A percentile compares a stretch with the other conserved stretches of the same genome.
phyloP scores from a whole-genome alignment of 495 filamentous ascomycete genomes.

The Neurospora intermedia region DNA sequence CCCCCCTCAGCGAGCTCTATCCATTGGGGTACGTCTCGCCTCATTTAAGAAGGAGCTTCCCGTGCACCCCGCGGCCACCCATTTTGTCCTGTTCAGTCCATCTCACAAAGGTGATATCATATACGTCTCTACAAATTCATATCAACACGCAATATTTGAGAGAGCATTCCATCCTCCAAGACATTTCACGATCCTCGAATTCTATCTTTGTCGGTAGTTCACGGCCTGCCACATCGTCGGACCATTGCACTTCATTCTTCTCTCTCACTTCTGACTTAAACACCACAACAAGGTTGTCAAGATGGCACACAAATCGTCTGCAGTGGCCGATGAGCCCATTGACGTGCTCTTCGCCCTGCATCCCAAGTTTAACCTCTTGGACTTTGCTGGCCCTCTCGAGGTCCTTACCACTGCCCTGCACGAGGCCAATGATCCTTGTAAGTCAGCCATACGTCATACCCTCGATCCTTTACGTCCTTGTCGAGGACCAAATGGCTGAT shows the following conservation, averaged over 20 bases:
- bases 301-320: slow-evolving; percentile 40
- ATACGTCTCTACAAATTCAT: not conserved
- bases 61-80: not conserved
- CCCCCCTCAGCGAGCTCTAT: not conserved
- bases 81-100: not conserved
- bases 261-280: not conserved
- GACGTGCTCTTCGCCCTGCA: slow-evolving; percentile 42
- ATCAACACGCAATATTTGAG: not conserved
- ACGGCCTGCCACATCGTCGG: not conserved
- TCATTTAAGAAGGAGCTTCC: not conserved
- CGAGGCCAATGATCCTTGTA: slow-evolving; percentile 51
- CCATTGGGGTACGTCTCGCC: not conserved
- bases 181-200: not conserved
- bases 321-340: slow-evolving; percentile 39
- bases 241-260: not conserved
- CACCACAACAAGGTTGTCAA: slow-evolving; percentile 16
- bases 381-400: slow-evolving; percentile 59
- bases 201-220: not conserved
- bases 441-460: slow-evolving; percentile 14
- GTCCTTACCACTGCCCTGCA: slow-evolving; percentile 49
- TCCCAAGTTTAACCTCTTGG: slow-evolving; percentile 43
- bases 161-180: not conserved
- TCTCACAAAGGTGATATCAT: not conserved
- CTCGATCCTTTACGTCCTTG: not conserved
- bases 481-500: not conserved